Base-by-base conservation (phyloP, 2,329 filamentous ascomycete genomes). In the Tolypocladium tropicale region DNA sequence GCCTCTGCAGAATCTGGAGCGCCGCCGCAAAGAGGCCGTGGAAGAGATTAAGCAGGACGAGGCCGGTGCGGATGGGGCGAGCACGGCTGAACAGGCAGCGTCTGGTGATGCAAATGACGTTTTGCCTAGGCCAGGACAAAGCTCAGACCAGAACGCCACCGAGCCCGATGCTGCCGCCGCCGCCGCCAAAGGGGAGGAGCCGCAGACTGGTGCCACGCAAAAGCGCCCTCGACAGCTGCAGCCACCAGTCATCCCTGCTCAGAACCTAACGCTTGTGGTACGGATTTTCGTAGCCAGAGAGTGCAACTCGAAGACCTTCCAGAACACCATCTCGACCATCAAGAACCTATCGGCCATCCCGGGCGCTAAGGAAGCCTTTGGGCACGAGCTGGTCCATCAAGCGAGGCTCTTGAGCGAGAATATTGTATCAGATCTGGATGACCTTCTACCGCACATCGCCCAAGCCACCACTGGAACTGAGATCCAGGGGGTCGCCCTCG, bases 291-390 rank as follows among this genome's bases (percentile, higher is more conserved):
- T 95, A 48, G 93, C 93, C 60, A 88, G 92, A 52, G 94, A 99
- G 71, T 99, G 94, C 74, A 96, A 90, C 67, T 92, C 90, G 60
- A 96, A 96, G 77, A 97, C 94, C 0, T 99, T 99, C 79, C 89
- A 94, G 68, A 95, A 97, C 71, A 97, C 94, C 0, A 82, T 99
- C 55, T 94, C 93, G 18, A 95, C 95, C n/a, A 96, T 99, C 77
- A 97, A 96, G 75, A 96, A 97, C 66, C 80, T 99, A 48, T 97
- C 92, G 6, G 86, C 89, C 41, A 94, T 99, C 58, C 91, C 93
- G 18, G 90, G 88, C 14, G 91, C 93, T 21, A 94, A 95, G 72
- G 83, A 88, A 54, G 80, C 90, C 12, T 97, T 99, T 69, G 94
- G 94, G n/a, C 86, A 89, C 62, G 93, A 99, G 72, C 80, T 99